Evolutionary conservation across 768 basidiomycete species (phyloP), one percentile per base, ranked within the genome.

Genomic region (Mycena capillaripes): DNA sequence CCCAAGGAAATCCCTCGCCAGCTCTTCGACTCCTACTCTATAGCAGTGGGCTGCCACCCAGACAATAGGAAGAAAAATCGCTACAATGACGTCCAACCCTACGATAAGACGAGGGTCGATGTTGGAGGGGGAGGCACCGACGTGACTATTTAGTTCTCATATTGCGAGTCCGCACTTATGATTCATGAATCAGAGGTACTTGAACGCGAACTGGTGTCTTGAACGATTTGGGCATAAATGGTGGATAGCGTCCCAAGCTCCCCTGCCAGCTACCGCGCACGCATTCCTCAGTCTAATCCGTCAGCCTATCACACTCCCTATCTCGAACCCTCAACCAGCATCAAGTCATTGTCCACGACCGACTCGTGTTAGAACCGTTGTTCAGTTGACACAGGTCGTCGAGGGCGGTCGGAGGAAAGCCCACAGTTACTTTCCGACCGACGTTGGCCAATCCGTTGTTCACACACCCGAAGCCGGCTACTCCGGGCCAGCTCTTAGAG

Each of bases 211-310:
- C 77, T 96, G 95, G 93, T 91, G 96, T n/a, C 84, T 87, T 53
- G 96, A 97, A 78, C 82, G 86, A 30, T 87, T 84, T 59, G 93
- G 95, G 9, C 87, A 86, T 36, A 93, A 91, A 76, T 91, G 89
- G 89, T 95, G 95, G 93, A 93, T 97, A 69, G 94, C 95, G 3
- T 88, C 94, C 0, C 95, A 97, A 78, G 96, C 95, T 0, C 95
- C 96, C 0, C 82, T 95, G 38, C 89, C 87, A 6, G 78, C 84
- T 57, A 94, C 95, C 0, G 85, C 88, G 0, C 93, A 96, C 77
- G 83, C 93, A 6, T 96, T 96, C 81, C 89, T 97, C 78, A 93
- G 89, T 73, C 79, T 93, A 56, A 84, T 96, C 72, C 79, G 89
- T 40, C 88, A 90, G 69, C 86, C 88, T 30, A 79, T 85, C 55